Evolutionary conservation across 768 basidiomycete species (phyloP).

Genomic region (Guyanaporus albipodus): DNA sequence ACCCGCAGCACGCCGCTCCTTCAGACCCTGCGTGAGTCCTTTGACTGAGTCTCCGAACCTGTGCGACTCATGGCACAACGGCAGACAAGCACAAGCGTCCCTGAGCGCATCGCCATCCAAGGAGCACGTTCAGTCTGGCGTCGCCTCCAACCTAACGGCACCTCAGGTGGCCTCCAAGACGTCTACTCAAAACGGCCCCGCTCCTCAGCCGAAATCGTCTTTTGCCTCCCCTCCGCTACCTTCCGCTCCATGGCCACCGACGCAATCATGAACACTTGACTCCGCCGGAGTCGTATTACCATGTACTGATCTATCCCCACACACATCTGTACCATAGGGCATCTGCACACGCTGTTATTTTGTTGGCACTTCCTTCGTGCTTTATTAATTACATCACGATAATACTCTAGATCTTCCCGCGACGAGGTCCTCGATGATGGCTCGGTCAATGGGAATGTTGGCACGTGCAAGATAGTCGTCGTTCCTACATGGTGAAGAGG

Average conservation of each 20-base stretch:
- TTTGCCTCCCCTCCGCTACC: slow-evolving; percentile 24
- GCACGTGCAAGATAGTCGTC: slow-evolving; percentile 45
- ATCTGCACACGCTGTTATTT: slow-evolving; percentile 17
- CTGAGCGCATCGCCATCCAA: slow-evolving; percentile 26
- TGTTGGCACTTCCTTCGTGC: not conserved
- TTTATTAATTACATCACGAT: slow-evolving; percentile 13
- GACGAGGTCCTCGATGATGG: slow-evolving; percentile 40
- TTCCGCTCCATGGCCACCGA: slow-evolving; percentile 21
- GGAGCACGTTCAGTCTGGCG: slow-evolving; percentile 15
- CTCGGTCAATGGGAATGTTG: slow-evolving; percentile 39
- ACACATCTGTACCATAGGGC: slow-evolving; percentile 31
- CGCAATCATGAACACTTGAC: slow-evolving; percentile 8
- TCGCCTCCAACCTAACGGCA: slow-evolving; percentile 17
- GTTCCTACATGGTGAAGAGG: slow-evolving; percentile 36
- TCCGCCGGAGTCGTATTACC: not conserved
- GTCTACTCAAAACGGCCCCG: slow-evolving; percentile 15
- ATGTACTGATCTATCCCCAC: slow-evolving; percentile 2
- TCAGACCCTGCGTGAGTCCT: slow-evolving; percentile 37
- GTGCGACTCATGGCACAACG: not conserved
- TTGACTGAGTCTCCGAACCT: not conserved
- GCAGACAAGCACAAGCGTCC: slow-evolving; percentile 14
- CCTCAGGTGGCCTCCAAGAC: slow-evolving; percentile 7
- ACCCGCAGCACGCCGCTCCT: slow-evolving; percentile 35
- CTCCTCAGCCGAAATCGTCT: slow-evolving; percentile 14
- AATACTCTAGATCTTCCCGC: slow-evolving; percentile 5